phyloP scores from a whole-genome alignment of 2,329 filamentous ascomycete species.

The Alternaria sp. region DNA sequence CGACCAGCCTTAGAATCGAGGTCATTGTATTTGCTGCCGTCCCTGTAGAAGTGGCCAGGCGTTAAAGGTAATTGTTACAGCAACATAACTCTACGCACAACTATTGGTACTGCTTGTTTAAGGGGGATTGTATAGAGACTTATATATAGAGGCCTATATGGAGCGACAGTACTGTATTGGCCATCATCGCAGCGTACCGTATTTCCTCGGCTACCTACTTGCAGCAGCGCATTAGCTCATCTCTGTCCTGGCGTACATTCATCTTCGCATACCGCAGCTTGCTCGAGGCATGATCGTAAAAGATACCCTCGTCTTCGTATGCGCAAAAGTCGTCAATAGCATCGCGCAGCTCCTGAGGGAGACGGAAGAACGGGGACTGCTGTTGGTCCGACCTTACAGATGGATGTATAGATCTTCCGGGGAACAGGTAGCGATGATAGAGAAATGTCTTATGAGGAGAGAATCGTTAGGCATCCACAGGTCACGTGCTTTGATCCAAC shows the following conservation, averaged over 20 bases:
- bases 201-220: constrained; percentile 3
- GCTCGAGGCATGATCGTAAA: not conserved
- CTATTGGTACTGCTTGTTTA: too few relatives aligned
- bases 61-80: not conserved
- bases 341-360: not conserved
- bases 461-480: not conserved
- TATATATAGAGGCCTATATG: too few relatives aligned
- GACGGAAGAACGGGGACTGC: not conserved
- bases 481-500: not conserved
- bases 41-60: fast-evolving
- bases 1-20: not conserved
- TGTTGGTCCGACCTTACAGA: not conserved
- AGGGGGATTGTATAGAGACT: too few relatives aligned
- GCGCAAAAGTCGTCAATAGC: not conserved
- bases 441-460: too few relatives aligned
- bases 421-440: too few relatives aligned
- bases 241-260: not conserved
- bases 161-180: not conserved
- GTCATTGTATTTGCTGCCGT: not conserved
- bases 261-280: not conserved
- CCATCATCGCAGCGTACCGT: not conserved
- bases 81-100: too few relatives aligned
- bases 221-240: not conserved
- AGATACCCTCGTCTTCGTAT: not conserved
- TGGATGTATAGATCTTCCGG: too few relatives aligned